Conservation (phyloP, 1,284 basidiomycete species). For the Rugosomyces carneus region DNA sequence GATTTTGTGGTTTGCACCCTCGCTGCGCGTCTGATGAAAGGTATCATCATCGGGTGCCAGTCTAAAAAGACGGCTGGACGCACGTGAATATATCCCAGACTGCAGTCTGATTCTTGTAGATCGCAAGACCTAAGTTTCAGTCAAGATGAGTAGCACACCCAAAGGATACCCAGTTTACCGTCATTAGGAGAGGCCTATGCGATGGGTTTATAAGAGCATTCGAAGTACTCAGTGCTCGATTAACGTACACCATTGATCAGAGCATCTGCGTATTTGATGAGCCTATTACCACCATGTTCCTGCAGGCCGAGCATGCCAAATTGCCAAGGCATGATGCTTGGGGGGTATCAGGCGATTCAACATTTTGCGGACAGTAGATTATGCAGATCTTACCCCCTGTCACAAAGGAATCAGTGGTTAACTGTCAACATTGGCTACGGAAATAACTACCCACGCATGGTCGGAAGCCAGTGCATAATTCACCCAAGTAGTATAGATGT, state of each 20-base stretch:
- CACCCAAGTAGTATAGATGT: slow-evolving; percentile 48
- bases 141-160: background rate
- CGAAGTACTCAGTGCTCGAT: background rate
- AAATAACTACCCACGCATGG: slow-evolving; percentile 37
- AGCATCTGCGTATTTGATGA: slow-evolving; percentile 50
- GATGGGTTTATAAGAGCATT: background rate
- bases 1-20: slow-evolving; percentile 30
- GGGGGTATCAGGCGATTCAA: background rate
- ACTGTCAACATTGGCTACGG: background rate
- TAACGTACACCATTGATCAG: slow-evolving; percentile 37
- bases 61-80: slow-evolving; percentile 15
- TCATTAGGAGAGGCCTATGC: slow-evolving; percentile 47
- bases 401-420: background rate
- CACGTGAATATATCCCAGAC: slow-evolving; percentile 49
- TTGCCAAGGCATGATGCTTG: slow-evolving; percentile 55
- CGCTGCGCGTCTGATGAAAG: slow-evolving; percentile 26
- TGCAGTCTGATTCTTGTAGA: slow-evolving; percentile 47
- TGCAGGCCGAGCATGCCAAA: slow-evolving; percentile 44
- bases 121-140: slow-evolving; percentile 28
- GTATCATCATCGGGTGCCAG: background rate
- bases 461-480: slow-evolving; percentile 39
- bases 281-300: slow-evolving; percentile 44
- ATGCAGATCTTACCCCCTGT: slow-evolving; percentile 13
- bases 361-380: background rate
- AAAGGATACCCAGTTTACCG: slow-evolving; percentile 26